Evolutionary conservation across 441 rosid genomes (phyloP).

Genomic region (Adansonia grandidieri): DNA sequence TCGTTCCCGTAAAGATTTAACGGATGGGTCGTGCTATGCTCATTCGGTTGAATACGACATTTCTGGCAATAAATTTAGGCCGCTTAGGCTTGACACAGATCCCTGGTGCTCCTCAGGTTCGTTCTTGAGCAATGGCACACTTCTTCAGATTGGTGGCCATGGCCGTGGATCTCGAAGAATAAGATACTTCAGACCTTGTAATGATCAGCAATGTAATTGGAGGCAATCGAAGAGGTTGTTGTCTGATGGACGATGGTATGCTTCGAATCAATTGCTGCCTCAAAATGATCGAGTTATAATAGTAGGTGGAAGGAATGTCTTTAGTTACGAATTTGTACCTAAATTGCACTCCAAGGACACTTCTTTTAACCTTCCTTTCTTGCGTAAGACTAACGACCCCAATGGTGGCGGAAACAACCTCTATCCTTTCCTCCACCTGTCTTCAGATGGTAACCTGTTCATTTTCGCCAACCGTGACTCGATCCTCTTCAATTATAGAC

Average conservation of each 20-base stretch:
- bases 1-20: slow-evolving; percentile 25
- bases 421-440: slow-evolving; percentile 49
- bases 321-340: slow-evolving; percentile 44
- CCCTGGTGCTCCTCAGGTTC: slow-evolving; percentile 42
- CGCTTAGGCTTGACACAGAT: slow-evolving; percentile 32
- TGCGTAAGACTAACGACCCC: slow-evolving; percentile 30
- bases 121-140: slow-evolving; percentile 31
- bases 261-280: slow-evolving; percentile 41
- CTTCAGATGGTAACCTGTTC: slow-evolving; percentile 45
- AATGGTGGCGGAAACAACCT: slow-evolving; percentile 39
- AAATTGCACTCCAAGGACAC: slow-evolving; percentile 22
- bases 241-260: slow-evolving; percentile 43
- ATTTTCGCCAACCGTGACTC: slow-evolving; percentile 44
- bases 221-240: slow-evolving; percentile 32
- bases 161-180: slow-evolving; percentile 17
- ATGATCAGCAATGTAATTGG: slow-evolving; percentile 35
- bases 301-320: slow-evolving; percentile 39
- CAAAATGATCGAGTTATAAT: slow-evolving; percentile 36
- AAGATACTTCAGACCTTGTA: slow-evolving; percentile 32
- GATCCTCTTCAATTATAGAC: slow-evolving; percentile 19
- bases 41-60: slow-evolving; percentile 35
- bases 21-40: slow-evolving; percentile 33
- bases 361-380: slow-evolving; percentile 40
- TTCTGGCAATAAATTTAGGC: slow-evolving; percentile 10
- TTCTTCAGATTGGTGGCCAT: slow-evolving; percentile 36